Evolutionary conservation across 306 rosid species (phyloP), one percentile per base, ranked within the genome.

Genomic region (Benincasa hispida): DNA sequence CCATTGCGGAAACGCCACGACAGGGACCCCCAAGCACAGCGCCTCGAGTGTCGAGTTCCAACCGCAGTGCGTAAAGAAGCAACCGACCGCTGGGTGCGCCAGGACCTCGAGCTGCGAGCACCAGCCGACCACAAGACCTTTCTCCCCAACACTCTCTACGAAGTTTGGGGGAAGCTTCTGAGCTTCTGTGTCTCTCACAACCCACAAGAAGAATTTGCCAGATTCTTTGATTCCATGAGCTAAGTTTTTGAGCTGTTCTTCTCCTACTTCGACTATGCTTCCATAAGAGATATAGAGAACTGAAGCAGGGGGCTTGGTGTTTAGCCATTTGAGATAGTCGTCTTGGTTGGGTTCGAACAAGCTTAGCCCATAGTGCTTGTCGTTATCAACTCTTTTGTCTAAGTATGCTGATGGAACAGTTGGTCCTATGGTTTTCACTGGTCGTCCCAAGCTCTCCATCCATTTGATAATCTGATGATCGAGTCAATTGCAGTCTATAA

Each of bases 31-130:
- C 61, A 79, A 58, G 62, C 61, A 56, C 18, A 79, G 22, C 18
- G 82, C 62, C 77, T 79, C 82, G 5, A 79, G 62, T 1, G 77
- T 70, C 5, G 77, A 79, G 72, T 79, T 79, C 77, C 77, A 79
- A 4, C 81, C 81, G 9, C 77, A 72, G 25, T 79, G 82, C 0
- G 72, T 79, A 22, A 79, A 18, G 72, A 79, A 79, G 27, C 77
- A 72, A 0, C 77, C 72, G 15, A 72, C 0, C 4, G 81, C 51
- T 5, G 18, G 17, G 72, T 79, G 81, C 21, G 73, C 58, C n/a
- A 79, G 8, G 14, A 79, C 63, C 15, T 79, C 41, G 1, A 72
- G 72, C 42, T 79, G 82, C 11, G 78, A 41, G 19, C 77, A 72
- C 82, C 73, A 79, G 25, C 25, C 57, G 24, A 79, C 42, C 30